Evolutionary conservation across 2,329 filamentous ascomycete genomes (phyloP).

Genomic region (Fusarium globosum): DNA sequence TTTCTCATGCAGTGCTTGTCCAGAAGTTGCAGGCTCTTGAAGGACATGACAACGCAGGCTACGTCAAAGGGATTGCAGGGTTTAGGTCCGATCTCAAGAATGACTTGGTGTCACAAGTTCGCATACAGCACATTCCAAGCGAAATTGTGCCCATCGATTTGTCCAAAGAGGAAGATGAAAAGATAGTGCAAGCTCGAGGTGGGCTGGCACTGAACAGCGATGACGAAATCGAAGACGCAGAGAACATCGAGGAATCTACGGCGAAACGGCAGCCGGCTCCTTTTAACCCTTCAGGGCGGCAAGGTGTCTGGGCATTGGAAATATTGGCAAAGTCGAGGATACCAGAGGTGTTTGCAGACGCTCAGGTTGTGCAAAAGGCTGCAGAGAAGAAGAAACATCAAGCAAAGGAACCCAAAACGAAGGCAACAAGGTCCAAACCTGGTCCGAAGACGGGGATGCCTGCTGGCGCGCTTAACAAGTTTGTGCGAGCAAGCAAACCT

Average conservation of each 20-base stretch:
- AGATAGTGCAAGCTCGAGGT: constrained; percentile 61
- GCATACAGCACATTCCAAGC: constrained; percentile 80
- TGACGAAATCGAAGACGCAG: constrained; percentile 66
- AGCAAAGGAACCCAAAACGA: constrained; percentile 25
- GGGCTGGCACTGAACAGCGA: constrained; percentile 73
- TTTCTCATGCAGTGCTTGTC: constrained; percentile 80
- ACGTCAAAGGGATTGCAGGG: constrained; percentile 75
- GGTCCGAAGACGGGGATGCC: constrained; percentile 36
- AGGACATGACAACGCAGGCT: constrained; percentile 51
- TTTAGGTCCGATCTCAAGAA: constrained; percentile 77
- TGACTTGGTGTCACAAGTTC: constrained; percentile 80
- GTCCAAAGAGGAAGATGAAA: constrained; percentile 74
- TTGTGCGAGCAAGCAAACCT: constrained; percentile 55
- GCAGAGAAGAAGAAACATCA: constrained; percentile 23
- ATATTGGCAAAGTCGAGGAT: constrained; percentile 44
- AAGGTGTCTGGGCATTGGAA: constrained; percentile 54
- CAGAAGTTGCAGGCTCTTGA: constrained; percentile 59
- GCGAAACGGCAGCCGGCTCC: constrained; percentile 7
- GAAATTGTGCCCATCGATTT: constrained; percentile 83
- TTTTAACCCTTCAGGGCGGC: constrained; percentile 74
- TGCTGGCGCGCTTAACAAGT: constrained; percentile 54
- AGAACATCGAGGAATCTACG: constrained; percentile 31
- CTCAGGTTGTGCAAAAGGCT: constrained; percentile 41
- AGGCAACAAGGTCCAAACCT: constrained; percentile 24
- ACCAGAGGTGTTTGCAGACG: constrained; percentile 43